These are phyloP conservation scores for Capsella bursapastoris DNA, from an alignment of 345 rosid genomes.

Conservation along the genomic window DNA sequence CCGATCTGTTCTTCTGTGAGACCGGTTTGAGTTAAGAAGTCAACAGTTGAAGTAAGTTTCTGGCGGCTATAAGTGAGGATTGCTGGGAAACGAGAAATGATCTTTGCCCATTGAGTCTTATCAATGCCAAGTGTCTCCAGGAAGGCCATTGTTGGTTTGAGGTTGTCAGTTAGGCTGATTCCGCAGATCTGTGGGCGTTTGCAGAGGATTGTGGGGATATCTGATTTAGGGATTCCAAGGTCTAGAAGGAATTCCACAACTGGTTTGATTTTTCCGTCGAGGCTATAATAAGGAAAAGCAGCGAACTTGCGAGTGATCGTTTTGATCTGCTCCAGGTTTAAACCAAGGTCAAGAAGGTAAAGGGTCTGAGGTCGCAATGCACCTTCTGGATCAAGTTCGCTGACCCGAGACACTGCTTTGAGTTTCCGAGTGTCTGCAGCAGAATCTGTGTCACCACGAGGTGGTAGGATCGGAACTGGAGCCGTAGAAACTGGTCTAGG, in stretches of 20 bases:
- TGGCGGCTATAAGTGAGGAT: slow-evolving; percentile 82
- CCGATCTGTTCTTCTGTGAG: slow-evolving; percentile 68
- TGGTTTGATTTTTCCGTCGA: slow-evolving; percentile 87
- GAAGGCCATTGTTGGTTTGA: slow-evolving; percentile 78
- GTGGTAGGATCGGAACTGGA: slow-evolving; percentile 39
- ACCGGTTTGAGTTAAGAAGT: slow-evolving; percentile 75
- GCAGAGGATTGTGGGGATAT: slow-evolving; percentile 60
- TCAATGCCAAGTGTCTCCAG: slow-evolving; percentile 80
- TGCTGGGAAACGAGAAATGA: slow-evolving; percentile 79
- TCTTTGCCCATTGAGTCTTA: slow-evolving; percentile 85
- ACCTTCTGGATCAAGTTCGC: slow-evolving; percentile 63
- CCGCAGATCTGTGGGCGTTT: slow-evolving; percentile 93
- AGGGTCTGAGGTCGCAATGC: slow-evolving; percentile 67
- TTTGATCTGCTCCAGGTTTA: slow-evolving; percentile 82
- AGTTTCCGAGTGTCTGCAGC: slow-evolving; percentile 54
- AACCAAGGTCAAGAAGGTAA: slow-evolving; percentile 82
- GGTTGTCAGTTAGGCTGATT: slow-evolving; percentile 72
- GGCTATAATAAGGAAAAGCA: slow-evolving; percentile 80
- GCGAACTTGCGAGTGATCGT: slow-evolving; percentile 72
- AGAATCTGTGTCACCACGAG: slow-evolving; percentile 44
- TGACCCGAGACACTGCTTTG: slow-evolving; percentile 71
- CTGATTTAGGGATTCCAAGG: slow-evolving; percentile 76
- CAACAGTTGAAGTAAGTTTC: slow-evolving; percentile 61
- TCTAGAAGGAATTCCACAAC: slow-evolving; percentile 81
- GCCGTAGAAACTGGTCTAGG: slow-evolving; percentile 44